Evolutionary conservation across 202 grass and related monocot genomes (phyloP), one percentile per base, ranked within the genome.

Genomic region (Schoenoplectus triqueter): DNA sequence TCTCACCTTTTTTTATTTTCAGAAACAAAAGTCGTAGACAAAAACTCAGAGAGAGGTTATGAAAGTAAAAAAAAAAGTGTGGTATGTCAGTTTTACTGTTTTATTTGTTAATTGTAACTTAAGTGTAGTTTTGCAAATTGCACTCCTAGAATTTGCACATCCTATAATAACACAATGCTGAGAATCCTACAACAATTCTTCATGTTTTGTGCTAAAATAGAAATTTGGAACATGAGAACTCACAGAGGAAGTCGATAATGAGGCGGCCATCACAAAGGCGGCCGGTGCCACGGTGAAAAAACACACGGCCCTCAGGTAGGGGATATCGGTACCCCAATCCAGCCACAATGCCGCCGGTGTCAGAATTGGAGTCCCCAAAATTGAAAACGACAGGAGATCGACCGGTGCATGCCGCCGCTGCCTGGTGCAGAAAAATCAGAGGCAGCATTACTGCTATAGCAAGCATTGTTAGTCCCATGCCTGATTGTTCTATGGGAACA

Each of bases 301-400:
- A 92, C 63, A 54, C 21, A 79, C 94, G 91, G 50, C 94, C 94
- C 46, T 87, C 91, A 0, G 91, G 94, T 6, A 94, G 85, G 40
- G 89, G 86, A 56, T 85, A 84, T 59, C 86, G 89, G 77, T 60
- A 77, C 15, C 94, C 94, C 10, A 92, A 50, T 79, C 78, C 91
- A 0, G 94, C 91, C 17, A 73, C 82, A n/a, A 80, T 1, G 21
- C 94, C 94, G 6, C 94, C 94, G 0, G 94, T 97, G 84, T 97
- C 94, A 5, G 94, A 93, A 88, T 97, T 97, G 0, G 94, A 97
- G 88, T 97, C 94, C 1, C 94, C 94, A 64, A 97, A 97, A 56
- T 92, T 90, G 73, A 97, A 92, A 78, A 93, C 52, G 51, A 92
- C 82, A 1, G 89, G 91, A 67, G 46, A 15, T n/a, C 80, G 10